These are phyloP conservation scores for Blastocystis sp. DNA, from an alignment of 352 stramenopile genomes.

Conservation along the genomic window DNA sequence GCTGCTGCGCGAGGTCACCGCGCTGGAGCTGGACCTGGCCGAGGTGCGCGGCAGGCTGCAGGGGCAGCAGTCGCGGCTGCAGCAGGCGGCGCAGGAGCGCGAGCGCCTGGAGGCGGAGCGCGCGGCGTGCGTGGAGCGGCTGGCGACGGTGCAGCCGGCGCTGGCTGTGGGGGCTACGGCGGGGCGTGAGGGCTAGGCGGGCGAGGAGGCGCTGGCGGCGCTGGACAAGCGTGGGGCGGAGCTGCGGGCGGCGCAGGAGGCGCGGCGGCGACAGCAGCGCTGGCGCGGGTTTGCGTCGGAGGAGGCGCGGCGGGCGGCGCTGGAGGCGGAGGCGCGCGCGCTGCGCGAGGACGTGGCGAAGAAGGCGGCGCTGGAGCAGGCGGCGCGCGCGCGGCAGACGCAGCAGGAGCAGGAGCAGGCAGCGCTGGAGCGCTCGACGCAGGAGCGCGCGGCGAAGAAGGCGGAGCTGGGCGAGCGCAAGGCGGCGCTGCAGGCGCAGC, in stretches of 20 bases:
- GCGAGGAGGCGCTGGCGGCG: background rate
- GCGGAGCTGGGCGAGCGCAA: conserved; percentile 76
- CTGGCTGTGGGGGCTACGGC: conserved; percentile 73
- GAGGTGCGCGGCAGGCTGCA: conserved; percentile 77
- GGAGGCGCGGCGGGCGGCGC: conserved; percentile 69
- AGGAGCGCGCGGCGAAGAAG: conserved; percentile 56
- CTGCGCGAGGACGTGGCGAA: conserved; percentile 73
- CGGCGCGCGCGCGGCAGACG: conserved; percentile 73
- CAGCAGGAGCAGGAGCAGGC: conserved; percentile 69
- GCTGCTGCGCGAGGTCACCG: conserved; percentile 78
- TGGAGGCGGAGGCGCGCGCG: conserved; percentile 72
- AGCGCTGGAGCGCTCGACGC: conserved; percentile 51
- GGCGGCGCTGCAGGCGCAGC: conserved; percentile 71
- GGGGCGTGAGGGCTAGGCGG: conserved; percentile 46
- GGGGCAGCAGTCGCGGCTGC: conserved; percentile 73
- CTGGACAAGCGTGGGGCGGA: conserved; percentile 76
- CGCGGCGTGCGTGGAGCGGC: background rate
- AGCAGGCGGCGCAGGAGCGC: conserved; percentile 75
- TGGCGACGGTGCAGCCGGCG: conserved; percentile 73
- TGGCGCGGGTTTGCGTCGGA: conserved; percentile 57
- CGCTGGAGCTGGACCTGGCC: conserved; percentile 80
- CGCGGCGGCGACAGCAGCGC: conserved; percentile 69
- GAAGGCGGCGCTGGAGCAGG: conserved; percentile 74
- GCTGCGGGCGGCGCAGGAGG: conserved; percentile 77
- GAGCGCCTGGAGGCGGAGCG: conserved; percentile 73